phyloP scores from a whole-genome alignment of 495 filamentous ascomycete genomes.

The Pseudevernia furfuracea region DNA sequence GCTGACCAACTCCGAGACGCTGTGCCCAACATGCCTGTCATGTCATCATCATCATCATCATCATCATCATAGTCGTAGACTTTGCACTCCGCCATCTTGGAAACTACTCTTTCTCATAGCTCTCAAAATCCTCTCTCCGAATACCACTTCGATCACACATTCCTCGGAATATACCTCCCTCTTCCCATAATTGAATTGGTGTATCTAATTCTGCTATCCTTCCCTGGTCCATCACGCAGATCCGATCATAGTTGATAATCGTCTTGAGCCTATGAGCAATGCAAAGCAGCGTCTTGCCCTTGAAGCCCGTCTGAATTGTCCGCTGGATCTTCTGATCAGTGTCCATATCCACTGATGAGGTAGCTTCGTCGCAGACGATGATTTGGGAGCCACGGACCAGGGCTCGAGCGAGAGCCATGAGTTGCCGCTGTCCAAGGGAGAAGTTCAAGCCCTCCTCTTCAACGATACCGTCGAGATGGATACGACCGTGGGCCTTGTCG shows the following conservation, averaged over 20 bases:
- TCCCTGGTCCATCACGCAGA: conserved; percentile 91
- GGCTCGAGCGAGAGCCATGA: conserved; percentile 89
- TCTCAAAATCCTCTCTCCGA: conserved; percentile 59
- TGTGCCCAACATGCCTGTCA: neutral
- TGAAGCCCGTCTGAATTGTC: conserved; percentile 81
- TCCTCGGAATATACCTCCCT: conserved; percentile 68
- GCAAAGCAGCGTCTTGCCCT: conserved; percentile 82
- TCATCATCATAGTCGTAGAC: neutral
- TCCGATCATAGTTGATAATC: conserved; percentile 89
- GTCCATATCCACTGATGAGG: conserved; percentile 87
- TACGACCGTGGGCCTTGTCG: conserved; percentile 38
- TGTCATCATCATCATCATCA: neutral
- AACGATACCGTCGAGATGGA: conserved; percentile 78
- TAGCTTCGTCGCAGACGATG: conserved; percentile 95
- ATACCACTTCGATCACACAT: conserved; percentile 96
- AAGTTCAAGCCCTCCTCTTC: conserved; percentile 95
- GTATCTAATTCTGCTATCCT: conserved; percentile 75
- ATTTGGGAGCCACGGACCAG: conserved; percentile 80
- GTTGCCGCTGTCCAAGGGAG: conserved; percentile 89
- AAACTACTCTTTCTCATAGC: conserved; percentile 7
- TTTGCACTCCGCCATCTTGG: neutral
- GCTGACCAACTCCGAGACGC: neutral
- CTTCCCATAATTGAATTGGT: conserved; percentile 63
- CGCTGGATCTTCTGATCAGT: conserved; percentile 92
- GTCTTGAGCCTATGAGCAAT: conserved; percentile 92